Base-by-base conservation (phyloP, 2,329 filamentous ascomycete genomes). In the Stachybotrys elegans region DNA sequence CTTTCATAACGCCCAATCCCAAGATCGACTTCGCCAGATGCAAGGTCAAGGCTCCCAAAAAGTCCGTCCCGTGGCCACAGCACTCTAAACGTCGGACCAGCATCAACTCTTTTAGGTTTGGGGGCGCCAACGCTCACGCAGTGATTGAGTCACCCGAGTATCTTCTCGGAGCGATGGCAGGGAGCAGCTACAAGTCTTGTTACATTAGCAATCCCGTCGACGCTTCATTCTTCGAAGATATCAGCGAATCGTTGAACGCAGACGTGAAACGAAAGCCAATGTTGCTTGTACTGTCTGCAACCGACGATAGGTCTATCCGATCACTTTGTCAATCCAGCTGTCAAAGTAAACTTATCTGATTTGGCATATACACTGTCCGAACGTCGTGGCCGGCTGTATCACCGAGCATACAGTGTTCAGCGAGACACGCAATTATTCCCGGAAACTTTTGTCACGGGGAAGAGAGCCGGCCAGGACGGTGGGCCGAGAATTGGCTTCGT, bases 61-160 rank as follows among this genome's bases (percentile, higher is more conserved):
- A 59, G 13, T 52, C 64, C 29, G 65, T 56, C 1, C 43, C 55
- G 3, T 69, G 66, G 63, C 65, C 66, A 0, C 37, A 51, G 2
- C 29, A 12, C 14, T 19, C 31, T 9, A 36, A 43, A 2, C 43
- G 51, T 37, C 46, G 52, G 8, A 52, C 54, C 19, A 62, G 62
- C 43, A 57, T 71, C 40, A 69, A 69, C 48, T 67, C 62, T 6
- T 72, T 71, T 46, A 69, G 69, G 2, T 71, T 65, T 27, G 69
- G 69, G 9, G 70, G 70, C 11, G 60, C 63, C 22, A 72, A 72
- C 46, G 64, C 63, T 1, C 69, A 73, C 49, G 56, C 57, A 5
- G 62, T 72, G 16, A 43, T 72, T 29, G 57, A 61, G 20, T 42
- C 46, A 6, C 42, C 47, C 3, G 37, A 43, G 35, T 34, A 21